Evolutionary conservation across 805 yeast species (phyloP), one percentile per base, ranked within the genome.

Genomic region (Maudiozyma turicensis): DNA sequence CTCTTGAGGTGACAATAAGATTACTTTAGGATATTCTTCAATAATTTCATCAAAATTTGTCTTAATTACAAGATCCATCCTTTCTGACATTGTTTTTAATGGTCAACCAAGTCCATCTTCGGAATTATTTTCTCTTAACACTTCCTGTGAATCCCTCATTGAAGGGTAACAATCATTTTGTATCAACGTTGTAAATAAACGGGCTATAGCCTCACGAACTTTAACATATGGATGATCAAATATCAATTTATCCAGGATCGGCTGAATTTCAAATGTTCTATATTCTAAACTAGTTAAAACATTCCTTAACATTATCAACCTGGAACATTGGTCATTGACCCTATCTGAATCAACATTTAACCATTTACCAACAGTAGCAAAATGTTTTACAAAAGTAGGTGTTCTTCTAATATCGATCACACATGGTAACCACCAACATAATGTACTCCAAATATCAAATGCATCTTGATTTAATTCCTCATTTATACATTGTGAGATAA

Each of bases 381-480:
- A 67, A 8, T 69, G 66, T 32, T 68, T 60, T 26, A 73, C 64
- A 3, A 84, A 62, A 10, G 73, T 72, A 11, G 82, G 81, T 48
- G 78, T 74, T 50, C 96, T 74, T 60, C 96, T 76, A 45, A 73
- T 54, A 62, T 86, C 95, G 38, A 80, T 70, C 55, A 78, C 82
- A 0, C 79, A 64, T 0, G 88, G 84, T 1, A 80, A 59, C 85
- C 88, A 84, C 83, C 87, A 82, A 3, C 83, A 71, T 45, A 86
- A 76, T 0, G 87, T 75, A 35, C 73, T 72, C 97, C 97, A 93
- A 40, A 85, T 79, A 15, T 74, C 76, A 38, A 74, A 66, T 3
- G 82, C 83, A 33, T 89, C 93, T 3, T 88, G 95, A 1, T 86
- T 77, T 48, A 91, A 64, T 43, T 82, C 86, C 34, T 73, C 67